These are phyloP conservation scores for Zoysia pacifica DNA, from an alignment of 176 grass and related monocot genomes.

Conservation along the genomic window DNA sequence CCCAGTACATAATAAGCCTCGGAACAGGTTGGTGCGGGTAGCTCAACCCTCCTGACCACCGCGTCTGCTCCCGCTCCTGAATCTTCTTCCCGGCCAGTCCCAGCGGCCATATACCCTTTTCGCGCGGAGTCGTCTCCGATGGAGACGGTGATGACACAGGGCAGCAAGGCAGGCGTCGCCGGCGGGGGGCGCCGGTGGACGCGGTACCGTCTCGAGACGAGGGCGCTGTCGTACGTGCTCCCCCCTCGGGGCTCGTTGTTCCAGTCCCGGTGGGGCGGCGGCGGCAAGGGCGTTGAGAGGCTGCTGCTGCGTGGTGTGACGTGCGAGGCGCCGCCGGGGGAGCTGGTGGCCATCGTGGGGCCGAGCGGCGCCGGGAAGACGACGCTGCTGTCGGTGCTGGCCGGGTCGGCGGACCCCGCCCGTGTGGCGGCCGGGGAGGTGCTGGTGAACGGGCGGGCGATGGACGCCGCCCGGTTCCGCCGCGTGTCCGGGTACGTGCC, in stretches of 20 bases:
- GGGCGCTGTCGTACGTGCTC: slow-evolving; percentile 64
- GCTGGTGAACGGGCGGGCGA: background rate
- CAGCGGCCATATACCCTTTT: slow-evolving; percentile 2
- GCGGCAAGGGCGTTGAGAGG: background rate
- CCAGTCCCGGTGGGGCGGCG: background rate
- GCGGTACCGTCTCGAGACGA: slow-evolving; percentile 68
- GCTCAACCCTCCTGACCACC: slow-evolving; percentile 60
- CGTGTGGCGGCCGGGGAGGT: background rate
- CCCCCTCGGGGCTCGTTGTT: background rate
- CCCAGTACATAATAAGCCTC: slow-evolving; percentile 17
- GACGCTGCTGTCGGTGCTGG: too few relatives aligned
- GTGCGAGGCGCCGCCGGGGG: slow-evolving; percentile 66
- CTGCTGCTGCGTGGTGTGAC: slow-evolving; percentile 62
- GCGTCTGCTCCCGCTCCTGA: background rate
- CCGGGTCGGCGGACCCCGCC: slow-evolving; percentile 38
- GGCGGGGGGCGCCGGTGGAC: slow-evolving; percentile 12
- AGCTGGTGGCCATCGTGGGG: slow-evolving; percentile 29
- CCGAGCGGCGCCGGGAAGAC: too few relatives aligned
- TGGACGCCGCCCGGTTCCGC: too few relatives aligned
- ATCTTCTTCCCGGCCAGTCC: background rate
- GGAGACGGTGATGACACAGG: slow-evolving; percentile 51
- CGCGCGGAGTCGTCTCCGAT: slow-evolving; percentile 23
- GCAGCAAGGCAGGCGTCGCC: background rate
- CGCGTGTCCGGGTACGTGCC: too few relatives aligned
- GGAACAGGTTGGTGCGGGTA: slow-evolving; percentile 58